Base-by-base conservation (phyloP, 176 grass and related monocot genomes). In the Raddia guianensis region DNA sequence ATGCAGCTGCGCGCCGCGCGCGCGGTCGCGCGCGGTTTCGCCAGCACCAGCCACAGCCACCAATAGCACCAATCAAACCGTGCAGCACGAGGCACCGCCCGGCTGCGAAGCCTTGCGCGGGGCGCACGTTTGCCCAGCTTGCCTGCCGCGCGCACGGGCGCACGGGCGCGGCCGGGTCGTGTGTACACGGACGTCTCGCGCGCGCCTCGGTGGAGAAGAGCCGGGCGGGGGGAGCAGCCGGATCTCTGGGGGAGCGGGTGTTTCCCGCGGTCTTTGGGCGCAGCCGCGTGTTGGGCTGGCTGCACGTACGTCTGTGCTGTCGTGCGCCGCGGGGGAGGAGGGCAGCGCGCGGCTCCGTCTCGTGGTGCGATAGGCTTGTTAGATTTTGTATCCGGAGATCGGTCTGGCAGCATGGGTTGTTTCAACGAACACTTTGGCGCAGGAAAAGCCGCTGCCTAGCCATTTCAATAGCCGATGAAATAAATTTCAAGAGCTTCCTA, bases 201-300 rank as follows among this genome's bases (percentile, higher is more conserved):
- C 14, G 2, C 4, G 12, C 0, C 63, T 0, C 7, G n/a, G 9
- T 7, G 13, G 9, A 0, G n/a, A 3, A 9, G 66, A 56, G 71
- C 11, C 42, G 61, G 9, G 76, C 7, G 8, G 63, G 63, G 86
- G 75, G 68, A 79, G 86, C 86, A 71, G 21, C 20, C 63, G 76
- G 64, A 80, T 89, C 82, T 2, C 12, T 4, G 64, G 49, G 72
- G 71, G 63, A 27, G 48, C 40, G 13, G 13, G 63, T 0, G 14
- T 6, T 83, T 68, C 12, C 42, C 51, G 60, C 16, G 27, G 69
- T 37, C 27, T 80, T 35, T 21, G 69, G 44, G 49, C 34, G 78
- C 53, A 63, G 9, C 72, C 53, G 71, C 34, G 73, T 56, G 50
- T 27, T 74, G 61, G 81, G 8, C 14, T 49, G 71, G 8, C 14